Conservation (phyloP, 805 yeast species). For the Yarrowia alimentaria region DNA sequence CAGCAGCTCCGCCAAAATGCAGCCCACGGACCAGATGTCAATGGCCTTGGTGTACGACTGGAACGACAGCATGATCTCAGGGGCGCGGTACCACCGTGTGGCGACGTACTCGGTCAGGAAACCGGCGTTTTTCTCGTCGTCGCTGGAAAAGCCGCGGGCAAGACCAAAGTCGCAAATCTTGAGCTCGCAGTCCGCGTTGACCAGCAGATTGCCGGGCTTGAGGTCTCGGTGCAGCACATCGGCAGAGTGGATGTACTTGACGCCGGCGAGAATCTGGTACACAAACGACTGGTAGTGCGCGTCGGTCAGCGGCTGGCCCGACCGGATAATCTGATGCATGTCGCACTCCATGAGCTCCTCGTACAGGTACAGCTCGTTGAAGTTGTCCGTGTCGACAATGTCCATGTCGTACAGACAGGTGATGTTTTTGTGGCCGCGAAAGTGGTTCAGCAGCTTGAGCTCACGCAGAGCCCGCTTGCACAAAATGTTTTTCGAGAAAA, state of each 20-base stretch:
- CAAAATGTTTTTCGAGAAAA: slow-evolving; percentile 83
- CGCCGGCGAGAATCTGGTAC: slow-evolving; percentile 88
- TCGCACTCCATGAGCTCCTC: slow-evolving; percentile 99
- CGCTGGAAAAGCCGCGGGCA: slow-evolving; percentile 84
- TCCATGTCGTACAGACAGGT: slow-evolving; percentile 94
- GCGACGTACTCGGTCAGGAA: slow-evolving; percentile 97
- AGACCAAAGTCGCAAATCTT: slow-evolving; percentile 96
- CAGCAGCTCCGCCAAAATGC: slow-evolving; percentile 88
- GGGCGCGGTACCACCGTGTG: slow-evolving; percentile 98
- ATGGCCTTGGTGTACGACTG: slow-evolving; percentile 95
- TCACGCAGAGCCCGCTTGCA: slow-evolving; percentile 92
- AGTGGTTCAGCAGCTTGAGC: slow-evolving; percentile 82
- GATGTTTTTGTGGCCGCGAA: slow-evolving; percentile 94
- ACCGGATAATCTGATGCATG: slow-evolving; percentile 93
- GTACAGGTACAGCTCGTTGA: slow-evolving; percentile 88
- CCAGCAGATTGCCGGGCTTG: slow-evolving; percentile 89
- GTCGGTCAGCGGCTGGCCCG: slow-evolving; percentile 90
- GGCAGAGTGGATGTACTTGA: slow-evolving; percentile 85
- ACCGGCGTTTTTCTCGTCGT: slow-evolving; percentile 84
- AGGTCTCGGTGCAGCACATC: slow-evolving; percentile 92
- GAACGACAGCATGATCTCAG: slow-evolving; percentile 92
- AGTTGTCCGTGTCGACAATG: slow-evolving; percentile 72
- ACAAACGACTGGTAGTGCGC: slow-evolving; percentile 92
- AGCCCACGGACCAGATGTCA: slow-evolving; percentile 97
- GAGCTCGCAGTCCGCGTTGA: slow-evolving; percentile 94